A percentile compares a stretch with the other conserved stretches of the same genome.
These are phyloP conservation scores for Pseudisothecium myosuroides DNA, from an alignment of 225 moss, liverwort and hornwort species.

Conservation along the genomic window DNA sequence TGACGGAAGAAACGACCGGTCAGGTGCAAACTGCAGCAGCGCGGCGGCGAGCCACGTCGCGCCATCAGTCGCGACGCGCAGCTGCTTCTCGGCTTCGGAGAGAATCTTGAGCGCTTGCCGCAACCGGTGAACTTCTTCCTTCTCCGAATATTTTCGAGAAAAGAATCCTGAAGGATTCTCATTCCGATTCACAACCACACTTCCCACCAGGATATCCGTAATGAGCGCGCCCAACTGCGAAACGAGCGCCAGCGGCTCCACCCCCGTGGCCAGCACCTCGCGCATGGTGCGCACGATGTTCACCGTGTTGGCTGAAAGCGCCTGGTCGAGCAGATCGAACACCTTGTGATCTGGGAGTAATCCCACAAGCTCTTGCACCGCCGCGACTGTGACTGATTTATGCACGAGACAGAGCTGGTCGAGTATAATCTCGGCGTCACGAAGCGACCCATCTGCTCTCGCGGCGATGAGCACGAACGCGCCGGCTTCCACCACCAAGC, in stretches of 20 bases:
- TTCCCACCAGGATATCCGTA: constrained; percentile 79
- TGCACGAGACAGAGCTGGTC: constrained; percentile 85
- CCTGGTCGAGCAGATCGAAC: constrained; percentile 68
- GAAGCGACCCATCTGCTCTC: constrained; percentile 68
- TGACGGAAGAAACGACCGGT: constrained; percentile 71
- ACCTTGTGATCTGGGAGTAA: constrained; percentile 54
- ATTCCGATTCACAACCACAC: constrained; percentile 40
- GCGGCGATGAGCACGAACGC: constrained; percentile 62
- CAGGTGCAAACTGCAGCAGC: constrained; percentile 91
- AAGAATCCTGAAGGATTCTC: constrained; percentile 22
- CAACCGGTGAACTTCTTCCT: constrained; percentile 68
- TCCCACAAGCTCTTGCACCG: constrained; percentile 82
- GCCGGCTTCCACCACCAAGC: constrained; percentile 39
- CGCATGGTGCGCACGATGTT: constrained; percentile 73
- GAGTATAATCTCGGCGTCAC: constrained; percentile 78
- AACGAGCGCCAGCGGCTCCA: constrained; percentile 70
- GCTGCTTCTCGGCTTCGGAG: constrained; percentile 80
- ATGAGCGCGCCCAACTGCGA: constrained; percentile 77
- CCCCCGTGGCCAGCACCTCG: constrained; percentile 56
- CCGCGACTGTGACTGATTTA: constrained; percentile 38
- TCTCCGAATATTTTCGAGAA: constrained; percentile 21
- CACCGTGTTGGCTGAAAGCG: constrained; percentile 81
- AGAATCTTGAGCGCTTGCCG: constrained; percentile 77
- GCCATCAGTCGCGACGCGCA: constrained; percentile 63
- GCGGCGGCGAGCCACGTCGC: constrained; percentile 94